Evolutionary conservation across 1,284 basidiomycete species (phyloP).

Genomic region (Rhodotorula sp.): DNA sequence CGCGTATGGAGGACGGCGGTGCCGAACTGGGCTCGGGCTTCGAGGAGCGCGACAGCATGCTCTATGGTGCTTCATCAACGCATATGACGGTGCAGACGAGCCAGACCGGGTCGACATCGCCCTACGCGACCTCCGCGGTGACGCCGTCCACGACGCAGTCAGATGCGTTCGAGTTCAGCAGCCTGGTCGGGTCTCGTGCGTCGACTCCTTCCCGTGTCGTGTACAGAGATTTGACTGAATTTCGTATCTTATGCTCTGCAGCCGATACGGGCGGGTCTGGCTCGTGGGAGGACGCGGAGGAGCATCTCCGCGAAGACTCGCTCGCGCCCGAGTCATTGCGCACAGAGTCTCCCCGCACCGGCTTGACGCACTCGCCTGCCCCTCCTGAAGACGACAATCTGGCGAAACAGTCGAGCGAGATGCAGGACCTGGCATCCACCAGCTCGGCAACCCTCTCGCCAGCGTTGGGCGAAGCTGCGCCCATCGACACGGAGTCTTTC

Average conservation of each 20-base stretch:
- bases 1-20: not conserved
- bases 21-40: no score
- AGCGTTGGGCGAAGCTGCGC: not conserved
- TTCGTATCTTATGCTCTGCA: not conserved
- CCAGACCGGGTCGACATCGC: constrained; percentile 15
- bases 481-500: constrained; percentile 9
- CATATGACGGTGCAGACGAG: constrained; percentile 27
- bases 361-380: not conserved
- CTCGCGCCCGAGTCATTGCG: not conserved
- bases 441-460: not conserved
- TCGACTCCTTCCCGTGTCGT: not conserved
- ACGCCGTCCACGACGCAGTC: constrained; percentile 26
- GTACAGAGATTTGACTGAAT: not conserved
- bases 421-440: no score
- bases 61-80: constrained; percentile 12
- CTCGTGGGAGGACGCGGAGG: constrained; percentile 5
- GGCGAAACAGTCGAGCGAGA: not conserved
- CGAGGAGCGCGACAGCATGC: constrained; percentile 1
- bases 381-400: not conserved
- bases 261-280: constrained; percentile 5
- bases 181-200: constrained; percentile 32
- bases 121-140: not conserved
- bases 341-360: not conserved
- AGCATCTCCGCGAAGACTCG: constrained; percentile 2
- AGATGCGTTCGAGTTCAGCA: constrained; percentile 40